Evolutionary conservation across 2,329 filamentous ascomycete species (phyloP).

Genomic region (Cytospora piceicola): DNA sequence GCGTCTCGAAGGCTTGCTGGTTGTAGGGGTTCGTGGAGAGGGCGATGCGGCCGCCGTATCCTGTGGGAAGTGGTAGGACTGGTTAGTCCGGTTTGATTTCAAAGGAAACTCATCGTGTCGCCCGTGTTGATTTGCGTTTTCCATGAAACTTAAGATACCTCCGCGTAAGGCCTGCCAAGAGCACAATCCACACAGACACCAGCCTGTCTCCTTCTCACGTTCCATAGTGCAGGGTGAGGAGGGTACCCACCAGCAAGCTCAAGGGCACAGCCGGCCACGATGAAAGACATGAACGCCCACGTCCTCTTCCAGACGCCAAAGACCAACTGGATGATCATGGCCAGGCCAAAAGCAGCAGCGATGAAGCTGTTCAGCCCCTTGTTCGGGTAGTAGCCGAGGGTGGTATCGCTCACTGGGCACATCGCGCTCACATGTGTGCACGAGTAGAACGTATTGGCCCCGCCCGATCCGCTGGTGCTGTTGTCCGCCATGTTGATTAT

Average conservation of each 20-base stretch:
- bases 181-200: background rate
- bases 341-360: slow-evolving; percentile 52
- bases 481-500: background rate
- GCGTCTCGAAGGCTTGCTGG: slow-evolving; percentile 57
- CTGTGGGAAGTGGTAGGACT: slow-evolving; percentile 39
- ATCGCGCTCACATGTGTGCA: slow-evolving; percentile 46
- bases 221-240: background rate
- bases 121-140: background rate
- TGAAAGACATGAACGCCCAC: slow-evolving; percentile 57
- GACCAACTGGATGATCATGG: slow-evolving; percentile 46
- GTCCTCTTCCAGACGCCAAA: slow-evolving; percentile 56
- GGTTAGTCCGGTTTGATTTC: slow-evolving; percentile 5
- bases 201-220: background rate
- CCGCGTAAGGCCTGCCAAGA: background rate
- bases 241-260: slow-evolving; percentile 52
- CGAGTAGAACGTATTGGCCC: slow-evolving; percentile 34
- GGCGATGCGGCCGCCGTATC: slow-evolving; percentile 57
- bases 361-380: slow-evolving; percentile 60
- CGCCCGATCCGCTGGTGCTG: background rate
- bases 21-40: slow-evolving; percentile 60
- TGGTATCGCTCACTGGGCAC: slow-evolving; percentile 58
- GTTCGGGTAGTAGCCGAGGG: slow-evolving; percentile 61
- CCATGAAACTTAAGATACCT: background rate
- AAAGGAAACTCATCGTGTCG: background rate
- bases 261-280: slow-evolving; percentile 53